Percentiles rank a stretch among this genome's conserved stretches.
phyloP scores from a whole-genome alignment of 352 stramenopile genomes.

The Phytophthora multivora region DNA sequence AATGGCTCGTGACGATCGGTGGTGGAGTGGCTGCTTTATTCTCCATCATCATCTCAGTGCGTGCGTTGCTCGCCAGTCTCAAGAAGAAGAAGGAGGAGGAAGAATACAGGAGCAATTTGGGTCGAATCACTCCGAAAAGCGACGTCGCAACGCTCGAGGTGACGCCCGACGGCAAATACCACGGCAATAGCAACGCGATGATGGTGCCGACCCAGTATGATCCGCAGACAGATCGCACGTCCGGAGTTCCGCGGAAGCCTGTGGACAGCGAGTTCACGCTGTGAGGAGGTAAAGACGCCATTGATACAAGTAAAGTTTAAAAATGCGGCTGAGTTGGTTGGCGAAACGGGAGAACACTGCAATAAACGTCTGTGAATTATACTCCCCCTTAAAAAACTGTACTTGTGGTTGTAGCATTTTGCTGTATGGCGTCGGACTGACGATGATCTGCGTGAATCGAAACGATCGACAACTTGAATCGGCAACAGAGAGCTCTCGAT shows the following conservation, averaged over 20 bases:
- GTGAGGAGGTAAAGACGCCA: slow-evolving; percentile 4
- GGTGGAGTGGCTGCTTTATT: slow-evolving; percentile 64
- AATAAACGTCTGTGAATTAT: neutral
- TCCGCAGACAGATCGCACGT: slow-evolving; percentile 16
- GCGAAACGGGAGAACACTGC: neutral
- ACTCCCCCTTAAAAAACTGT: neutral
- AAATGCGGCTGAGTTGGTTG: slow-evolving; percentile 1
- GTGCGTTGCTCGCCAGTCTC: slow-evolving; percentile 39
- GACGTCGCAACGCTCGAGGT: slow-evolving; percentile 36
- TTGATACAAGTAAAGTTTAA: slow-evolving; percentile 15
- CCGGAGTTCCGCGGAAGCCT: slow-evolving; percentile 17
- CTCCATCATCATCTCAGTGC: slow-evolving; percentile 60
- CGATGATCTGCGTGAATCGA: slow-evolving; percentile 4
- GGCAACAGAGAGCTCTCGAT: neutral
- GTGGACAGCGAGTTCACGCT: slow-evolving; percentile 41
- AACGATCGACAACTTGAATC: slow-evolving; percentile 7
- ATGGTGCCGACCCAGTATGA: slow-evolving; percentile 28
- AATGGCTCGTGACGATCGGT: slow-evolving; percentile 59
- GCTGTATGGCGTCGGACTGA: slow-evolving; percentile 5
- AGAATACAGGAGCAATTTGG: slow-evolving; percentile 7
- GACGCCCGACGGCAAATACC: slow-evolving; percentile 26
- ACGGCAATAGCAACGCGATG: slow-evolving; percentile 10
- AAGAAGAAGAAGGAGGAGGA: slow-evolving; percentile 34
- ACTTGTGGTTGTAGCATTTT: neutral
- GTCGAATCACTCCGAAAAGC: slow-evolving; percentile 18